Evolutionary conservation across 2,329 filamentous ascomycete species (phyloP).

Genomic region (Trichoderma gracile): DNA sequence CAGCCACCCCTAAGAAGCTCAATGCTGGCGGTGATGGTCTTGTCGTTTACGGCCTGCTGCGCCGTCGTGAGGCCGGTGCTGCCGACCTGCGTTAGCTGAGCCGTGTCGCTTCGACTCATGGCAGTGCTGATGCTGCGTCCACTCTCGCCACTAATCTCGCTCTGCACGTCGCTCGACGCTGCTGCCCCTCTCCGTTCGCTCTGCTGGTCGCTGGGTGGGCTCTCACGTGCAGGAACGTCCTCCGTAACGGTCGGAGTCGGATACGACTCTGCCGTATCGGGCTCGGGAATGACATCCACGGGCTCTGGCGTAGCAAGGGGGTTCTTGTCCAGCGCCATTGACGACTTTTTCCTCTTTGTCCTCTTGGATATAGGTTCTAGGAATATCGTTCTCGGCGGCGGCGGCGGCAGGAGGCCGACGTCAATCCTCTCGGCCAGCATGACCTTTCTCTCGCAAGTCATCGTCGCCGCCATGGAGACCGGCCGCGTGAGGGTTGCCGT

Average conservation of each 20-base stretch:
- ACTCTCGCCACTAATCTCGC: constrained; percentile 72
- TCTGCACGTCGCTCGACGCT: constrained; percentile 58
- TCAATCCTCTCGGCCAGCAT: constrained; percentile 81
- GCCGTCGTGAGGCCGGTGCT: constrained; percentile 36
- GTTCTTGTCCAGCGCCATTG: constrained; percentile 45
- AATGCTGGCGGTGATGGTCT: constrained; percentile 83
- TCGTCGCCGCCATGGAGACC: constrained; percentile 77
- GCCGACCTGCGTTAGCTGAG: constrained; percentile 39
- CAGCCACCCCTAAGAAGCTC: constrained; percentile 82
- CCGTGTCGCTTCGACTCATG: constrained; percentile 53
- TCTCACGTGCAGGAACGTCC: constrained; percentile 34
- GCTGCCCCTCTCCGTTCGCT: constrained; percentile 42
- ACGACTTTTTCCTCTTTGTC: constrained; percentile 61
- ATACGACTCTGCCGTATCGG: constrained; percentile 42
- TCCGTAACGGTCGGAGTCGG: not conserved
- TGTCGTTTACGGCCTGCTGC: constrained; percentile 57
- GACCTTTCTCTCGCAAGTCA: constrained; percentile 78
- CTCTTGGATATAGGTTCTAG: constrained; percentile 81
- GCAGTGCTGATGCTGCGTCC: constrained; percentile 66
- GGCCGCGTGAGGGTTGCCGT: constrained; percentile 88
- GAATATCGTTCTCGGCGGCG: constrained; percentile 79
- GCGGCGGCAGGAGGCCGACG: constrained; percentile 70
- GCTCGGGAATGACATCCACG: constrained; percentile 40
- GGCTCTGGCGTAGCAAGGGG: constrained; percentile 47
- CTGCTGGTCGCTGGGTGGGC: constrained; percentile 41